These are phyloP conservation scores for Venturia oleaginea DNA, from an alignment of 2,329 filamentous ascomycete genomes.

Conservation along the genomic window DNA sequence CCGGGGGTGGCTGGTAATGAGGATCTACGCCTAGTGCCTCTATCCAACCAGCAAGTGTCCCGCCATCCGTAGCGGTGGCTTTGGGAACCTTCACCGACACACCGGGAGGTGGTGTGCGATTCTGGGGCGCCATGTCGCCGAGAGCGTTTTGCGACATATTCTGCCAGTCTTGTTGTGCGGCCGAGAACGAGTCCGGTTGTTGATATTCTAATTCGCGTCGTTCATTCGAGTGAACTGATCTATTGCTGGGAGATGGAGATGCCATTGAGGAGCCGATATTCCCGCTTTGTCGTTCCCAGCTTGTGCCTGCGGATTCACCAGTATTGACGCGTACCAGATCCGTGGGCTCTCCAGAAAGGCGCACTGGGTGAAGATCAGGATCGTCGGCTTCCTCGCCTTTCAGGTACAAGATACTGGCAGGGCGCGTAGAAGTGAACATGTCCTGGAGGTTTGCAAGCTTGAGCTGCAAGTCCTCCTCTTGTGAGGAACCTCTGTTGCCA, in stretches of 20 bases:
- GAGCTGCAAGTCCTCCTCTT: slow-evolving; percentile 64
- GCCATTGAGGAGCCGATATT: slow-evolving; percentile 48
- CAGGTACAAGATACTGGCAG: slow-evolving; percentile 68
- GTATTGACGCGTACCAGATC: slow-evolving; percentile 47
- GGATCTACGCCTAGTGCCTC: slow-evolving; percentile 87
- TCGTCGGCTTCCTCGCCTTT: slow-evolving; percentile 71
- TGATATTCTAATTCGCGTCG: slow-evolving; percentile 34
- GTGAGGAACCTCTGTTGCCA: slow-evolving; percentile 31
- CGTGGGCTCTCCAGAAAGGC: slow-evolving; percentile 57
- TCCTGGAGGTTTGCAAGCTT: slow-evolving; percentile 73
- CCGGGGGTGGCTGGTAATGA: slow-evolving; percentile 68
- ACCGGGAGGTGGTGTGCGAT: neutral
- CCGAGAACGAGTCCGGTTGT: slow-evolving; percentile 32
- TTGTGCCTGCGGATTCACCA: slow-evolving; percentile 34
- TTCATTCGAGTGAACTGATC: slow-evolving; percentile 33
- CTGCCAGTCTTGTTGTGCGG: slow-evolving; percentile 47
- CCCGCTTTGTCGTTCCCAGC: slow-evolving; percentile 43
- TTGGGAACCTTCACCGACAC: slow-evolving; percentile 45
- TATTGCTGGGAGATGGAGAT: slow-evolving; percentile 40
- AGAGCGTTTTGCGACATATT: slow-evolving; percentile 47
- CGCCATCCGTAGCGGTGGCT: slow-evolving; percentile 48
- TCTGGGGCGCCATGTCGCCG: slow-evolving; percentile 33
- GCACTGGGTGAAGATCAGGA: slow-evolving; percentile 68
- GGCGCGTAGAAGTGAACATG: slow-evolving; percentile 79
- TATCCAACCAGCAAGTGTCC: slow-evolving; percentile 70